These are phyloP conservation scores for Alternaria burnsii DNA, from an alignment of 2,329 filamentous ascomycete genomes.

Conservation along the genomic window DNA sequence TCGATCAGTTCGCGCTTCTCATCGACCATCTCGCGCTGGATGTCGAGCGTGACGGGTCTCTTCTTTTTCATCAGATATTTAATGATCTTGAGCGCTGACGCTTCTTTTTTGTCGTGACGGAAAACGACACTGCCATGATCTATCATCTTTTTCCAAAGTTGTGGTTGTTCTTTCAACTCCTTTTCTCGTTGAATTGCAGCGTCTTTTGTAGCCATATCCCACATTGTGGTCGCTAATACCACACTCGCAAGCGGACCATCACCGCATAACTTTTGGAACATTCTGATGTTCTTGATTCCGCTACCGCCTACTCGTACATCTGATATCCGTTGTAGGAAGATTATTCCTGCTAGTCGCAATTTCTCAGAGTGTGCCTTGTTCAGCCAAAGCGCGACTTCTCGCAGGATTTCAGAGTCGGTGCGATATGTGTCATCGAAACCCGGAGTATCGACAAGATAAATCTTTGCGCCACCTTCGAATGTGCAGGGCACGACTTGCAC, in stretches of 20 bases:
- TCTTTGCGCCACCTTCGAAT: slow-evolving; percentile 3
- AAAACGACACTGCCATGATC: slow-evolving; percentile 22
- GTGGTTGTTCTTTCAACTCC: slow-evolving; percentile 3
- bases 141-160: slow-evolving; percentile 21
- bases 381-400: slow-evolving; percentile 55
- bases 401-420: slow-evolving; percentile 57
- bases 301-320: slow-evolving; percentile 54
- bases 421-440: slow-evolving; percentile 59
- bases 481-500: slow-evolving; percentile 11
- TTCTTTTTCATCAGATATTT: slow-evolving; percentile 15
- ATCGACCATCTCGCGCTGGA: slow-evolving; percentile 25
- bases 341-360: slow-evolving; percentile 54
- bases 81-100: slow-evolving; percentile 16
- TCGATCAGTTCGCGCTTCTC: slow-evolving; percentile 10
- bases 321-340: slow-evolving; percentile 59
- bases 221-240: slow-evolving; percentile 56
- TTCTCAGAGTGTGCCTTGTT: slow-evolving; percentile 38
- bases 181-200: slow-evolving; percentile 3
- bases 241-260: slow-evolving; percentile 53
- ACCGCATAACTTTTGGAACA: slow-evolving; percentile 59
- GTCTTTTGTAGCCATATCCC: slow-evolving; percentile 33
- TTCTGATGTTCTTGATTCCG: slow-evolving; percentile 53
- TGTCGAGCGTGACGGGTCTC: slow-evolving; percentile 18
- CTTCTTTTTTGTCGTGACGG: slow-evolving; percentile 15
- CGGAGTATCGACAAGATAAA: slow-evolving; percentile 56